Evolutionary conservation across 805 yeast genomes (phyloP).

Genomic region (Myxozyma geophila): DNA sequence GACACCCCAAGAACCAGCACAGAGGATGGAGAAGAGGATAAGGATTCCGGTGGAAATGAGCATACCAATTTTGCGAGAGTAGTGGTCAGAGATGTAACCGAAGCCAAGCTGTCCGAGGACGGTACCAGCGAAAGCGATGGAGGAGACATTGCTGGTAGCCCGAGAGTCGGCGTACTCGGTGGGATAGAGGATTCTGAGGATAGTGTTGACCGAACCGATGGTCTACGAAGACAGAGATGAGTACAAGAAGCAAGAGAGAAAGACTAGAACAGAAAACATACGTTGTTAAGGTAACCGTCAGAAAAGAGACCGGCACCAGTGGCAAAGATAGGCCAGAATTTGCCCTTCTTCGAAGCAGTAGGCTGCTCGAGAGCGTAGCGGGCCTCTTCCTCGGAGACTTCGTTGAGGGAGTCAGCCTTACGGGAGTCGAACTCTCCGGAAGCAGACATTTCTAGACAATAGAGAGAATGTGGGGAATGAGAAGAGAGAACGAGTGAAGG

Average conservation of each 20-base stretch:
- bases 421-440: slow-evolving; percentile 1
- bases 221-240: slow-evolving; percentile 45
- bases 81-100: slow-evolving; percentile 79
- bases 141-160: slow-evolving; percentile 79
- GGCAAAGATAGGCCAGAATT: slow-evolving; percentile 67
- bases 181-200: slow-evolving; percentile 70
- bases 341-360: slow-evolving; percentile 2
- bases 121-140: slow-evolving; percentile 91
- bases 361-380: neutral
- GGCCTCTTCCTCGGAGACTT: slow-evolving; percentile 1
- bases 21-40: slow-evolving; percentile 75
- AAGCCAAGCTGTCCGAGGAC: slow-evolving; percentile 83
- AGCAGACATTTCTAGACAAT: slow-evolving; percentile 2
- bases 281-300: slow-evolving; percentile 88
- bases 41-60: slow-evolving; percentile 73
- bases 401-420: neutral
- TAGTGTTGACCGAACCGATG: slow-evolving; percentile 74
- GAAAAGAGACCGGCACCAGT: slow-evolving; percentile 93
- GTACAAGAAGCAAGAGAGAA: neutral
- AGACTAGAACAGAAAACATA: slow-evolving; percentile 8
- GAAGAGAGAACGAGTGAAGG: neutral
- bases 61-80: slow-evolving; percentile 85
- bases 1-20: slow-evolving; percentile 88
- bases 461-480: neutral
- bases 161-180: slow-evolving; percentile 60